Evolutionary conservation across 2,329 filamentous ascomycete species (phyloP).

Genomic region (Thermochaetoides dissita): DNA sequence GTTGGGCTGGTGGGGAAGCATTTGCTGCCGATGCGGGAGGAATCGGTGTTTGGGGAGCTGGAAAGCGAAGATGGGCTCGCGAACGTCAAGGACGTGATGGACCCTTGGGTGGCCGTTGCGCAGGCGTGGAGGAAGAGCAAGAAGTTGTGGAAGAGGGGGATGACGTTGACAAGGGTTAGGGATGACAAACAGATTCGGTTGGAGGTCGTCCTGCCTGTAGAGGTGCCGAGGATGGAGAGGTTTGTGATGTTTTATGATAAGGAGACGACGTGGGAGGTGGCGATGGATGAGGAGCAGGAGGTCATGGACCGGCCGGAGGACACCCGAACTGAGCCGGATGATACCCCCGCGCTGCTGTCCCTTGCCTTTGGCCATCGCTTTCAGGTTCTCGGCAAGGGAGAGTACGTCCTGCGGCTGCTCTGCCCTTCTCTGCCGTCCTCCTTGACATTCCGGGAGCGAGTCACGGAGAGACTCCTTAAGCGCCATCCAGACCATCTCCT

Average conservation of each 20-base stretch:
- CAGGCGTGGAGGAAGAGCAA: slow-evolving; percentile 26
- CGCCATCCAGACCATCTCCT: too few species aligned
- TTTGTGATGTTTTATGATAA: slow-evolving; percentile 29
- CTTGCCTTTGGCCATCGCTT: slow-evolving; percentile 36
- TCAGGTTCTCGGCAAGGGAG: slow-evolving; percentile 21
- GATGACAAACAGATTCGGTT: slow-evolving; percentile 23
- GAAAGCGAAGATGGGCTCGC: slow-evolving; percentile 24
- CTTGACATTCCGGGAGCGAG: too few species aligned
- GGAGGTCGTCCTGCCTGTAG: slow-evolving; percentile 29
- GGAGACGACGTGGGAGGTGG: slow-evolving; percentile 23
- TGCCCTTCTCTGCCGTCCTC: slow-evolving; percentile 4
- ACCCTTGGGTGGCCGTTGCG: slow-evolving; percentile 34
- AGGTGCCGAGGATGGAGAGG: slow-evolving; percentile 23
- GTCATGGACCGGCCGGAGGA: not conserved
- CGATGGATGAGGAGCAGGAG: slow-evolving; percentile 16
- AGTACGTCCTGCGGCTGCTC: slow-evolving; percentile 31
- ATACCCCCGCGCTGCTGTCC: slow-evolving; percentile 31
- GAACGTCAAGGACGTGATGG: slow-evolving; percentile 24
- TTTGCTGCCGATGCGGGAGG: slow-evolving; percentile 48
- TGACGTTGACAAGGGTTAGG: slow-evolving; percentile 23
- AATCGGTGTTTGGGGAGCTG: slow-evolving; percentile 25
- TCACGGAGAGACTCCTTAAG: too few species aligned
- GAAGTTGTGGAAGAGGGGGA: slow-evolving; percentile 17
- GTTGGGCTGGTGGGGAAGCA: slow-evolving; percentile 65
- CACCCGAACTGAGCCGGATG: slow-evolving; percentile 20